Evolutionary conservation across 179 eudicot species (phyloP), one percentile per base, ranked within the genome.

Genomic region (Carnegiea gigantea): DNA sequence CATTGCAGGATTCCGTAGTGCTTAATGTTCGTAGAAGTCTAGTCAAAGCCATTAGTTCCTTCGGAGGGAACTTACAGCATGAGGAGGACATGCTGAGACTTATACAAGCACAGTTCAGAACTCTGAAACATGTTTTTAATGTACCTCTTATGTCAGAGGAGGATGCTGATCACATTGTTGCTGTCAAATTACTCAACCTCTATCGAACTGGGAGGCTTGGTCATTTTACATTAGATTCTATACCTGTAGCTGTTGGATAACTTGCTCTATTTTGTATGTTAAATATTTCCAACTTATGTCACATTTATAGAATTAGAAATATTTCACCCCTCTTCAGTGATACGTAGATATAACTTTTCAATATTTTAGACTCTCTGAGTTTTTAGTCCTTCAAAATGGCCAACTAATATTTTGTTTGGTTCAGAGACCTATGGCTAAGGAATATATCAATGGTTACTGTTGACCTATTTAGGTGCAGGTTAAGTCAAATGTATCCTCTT

Each of bases 181-280:
- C 93, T 67, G 76, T 72, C 7, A 94, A 94, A 81, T 84, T 94
- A 77, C 92, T 94, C 40, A 88, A 93, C 83, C 89, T 94, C 75
- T 94, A 83, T 84, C 90, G 95, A 40, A 92, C 93, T 8, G 97
- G 98, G 82, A 90, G 95, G 81, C 92, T 94, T 38, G 97, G 97
- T 77, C 95, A 87, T 78, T 90, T 90, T 80, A 86, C 88, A 65
- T 86, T 94, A 73, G 98, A 94, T 84, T 28, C 84, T 70, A 9
- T 87, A 51, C 89, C 81, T 60, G 70, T 78, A 75, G 18, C 9
- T 77, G 57, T 11, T 51, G 38, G 23, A n/a, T n/a, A 30, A 78
- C 17, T 28, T 28, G 13, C 72, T 5, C 33, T 64, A 33, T 30
- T 28, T 5, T 11, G 2, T 13, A 11, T 8, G 36, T 67, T 20